Evolutionary conservation across 306 rosid species (phyloP).

Genomic region (Amphicarpaea edgeworthii): DNA sequence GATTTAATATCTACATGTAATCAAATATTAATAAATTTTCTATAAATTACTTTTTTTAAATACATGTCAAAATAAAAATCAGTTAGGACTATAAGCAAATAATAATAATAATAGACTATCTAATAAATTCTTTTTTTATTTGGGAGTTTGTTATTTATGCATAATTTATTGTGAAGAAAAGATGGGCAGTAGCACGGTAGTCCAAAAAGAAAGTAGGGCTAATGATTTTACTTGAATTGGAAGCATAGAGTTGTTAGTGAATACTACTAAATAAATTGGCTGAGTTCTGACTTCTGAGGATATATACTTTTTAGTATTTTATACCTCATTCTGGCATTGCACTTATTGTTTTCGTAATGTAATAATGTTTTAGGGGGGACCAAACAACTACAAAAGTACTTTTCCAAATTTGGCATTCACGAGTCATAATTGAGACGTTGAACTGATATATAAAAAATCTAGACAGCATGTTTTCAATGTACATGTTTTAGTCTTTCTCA

Average conservation of each 20-base stretch:
- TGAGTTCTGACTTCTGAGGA: too few species aligned
- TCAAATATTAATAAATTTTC: too few species aligned
- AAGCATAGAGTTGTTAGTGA: background rate
- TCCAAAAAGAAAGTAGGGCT: background rate
- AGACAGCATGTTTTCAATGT: too few species aligned
- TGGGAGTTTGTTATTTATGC: background rate
- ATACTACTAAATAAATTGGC: background rate
- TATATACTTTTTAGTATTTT: too few species aligned
- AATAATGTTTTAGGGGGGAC: background rate
- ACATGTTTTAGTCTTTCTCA: too few species aligned
- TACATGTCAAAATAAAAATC: too few species aligned
- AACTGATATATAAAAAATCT: too few species aligned
- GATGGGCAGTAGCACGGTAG: background rate
- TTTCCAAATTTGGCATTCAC: conserved; percentile 2
- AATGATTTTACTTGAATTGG: conserved; percentile 7
- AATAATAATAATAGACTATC: too few species aligned
- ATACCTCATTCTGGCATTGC: background rate
- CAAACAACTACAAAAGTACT: background rate
- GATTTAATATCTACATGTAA: too few species aligned
- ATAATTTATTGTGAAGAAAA: background rate
- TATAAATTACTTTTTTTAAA: too few species aligned
- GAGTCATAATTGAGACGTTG: background rate
- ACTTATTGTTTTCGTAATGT: background rate
- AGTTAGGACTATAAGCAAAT: too few species aligned
- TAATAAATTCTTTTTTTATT: too few species aligned